A percentile compares a stretch with the other conserved stretches of the same genome.
Conservation (phyloP, 2,329 filamentous ascomycete species). For the Xylaria sp. region DNA sequence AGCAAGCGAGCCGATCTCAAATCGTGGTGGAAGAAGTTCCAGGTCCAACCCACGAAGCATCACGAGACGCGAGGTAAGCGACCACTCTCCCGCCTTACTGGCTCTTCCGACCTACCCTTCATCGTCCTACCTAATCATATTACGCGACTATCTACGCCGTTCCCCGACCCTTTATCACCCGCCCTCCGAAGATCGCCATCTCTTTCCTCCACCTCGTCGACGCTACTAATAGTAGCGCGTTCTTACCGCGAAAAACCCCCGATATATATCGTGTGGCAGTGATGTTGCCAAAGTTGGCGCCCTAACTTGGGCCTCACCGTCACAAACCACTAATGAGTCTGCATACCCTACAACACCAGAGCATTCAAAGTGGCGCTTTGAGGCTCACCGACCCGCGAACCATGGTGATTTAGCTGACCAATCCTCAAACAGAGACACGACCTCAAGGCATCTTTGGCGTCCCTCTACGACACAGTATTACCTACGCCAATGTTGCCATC, state of each 20-base stretch:
- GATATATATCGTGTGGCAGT: background rate
- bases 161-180: conserved; percentile 7
- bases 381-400: background rate
- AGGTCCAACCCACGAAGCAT: conserved; percentile 70
- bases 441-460: conserved; percentile 91
- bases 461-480: conserved; percentile 91
- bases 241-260: conserved; percentile 3
- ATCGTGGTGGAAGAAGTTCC: conserved; percentile 98
- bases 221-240: conserved; percentile 4
- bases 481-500: conserved; percentile 97
- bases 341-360: background rate
- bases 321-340: conserved; percentile 1
- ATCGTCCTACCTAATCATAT: conserved; percentile 5
- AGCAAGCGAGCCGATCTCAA: conserved; percentile 84
- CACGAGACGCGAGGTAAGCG: conserved; percentile 67
- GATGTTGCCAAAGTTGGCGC: conserved; percentile 3
- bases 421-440: conserved; percentile 55
- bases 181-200: background rate
- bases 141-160: background rate
- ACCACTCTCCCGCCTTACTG: conserved; percentile 33
- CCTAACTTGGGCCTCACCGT: conserved; percentile 4
- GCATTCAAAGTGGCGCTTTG: conserved; percentile 34
- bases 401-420: conserved; percentile 40
- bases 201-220: background rate
- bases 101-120: conserved; percentile 11